phyloP scores from a whole-genome alignment of 306 rosid genomes.

The Trichosanthes truncata region DNA sequence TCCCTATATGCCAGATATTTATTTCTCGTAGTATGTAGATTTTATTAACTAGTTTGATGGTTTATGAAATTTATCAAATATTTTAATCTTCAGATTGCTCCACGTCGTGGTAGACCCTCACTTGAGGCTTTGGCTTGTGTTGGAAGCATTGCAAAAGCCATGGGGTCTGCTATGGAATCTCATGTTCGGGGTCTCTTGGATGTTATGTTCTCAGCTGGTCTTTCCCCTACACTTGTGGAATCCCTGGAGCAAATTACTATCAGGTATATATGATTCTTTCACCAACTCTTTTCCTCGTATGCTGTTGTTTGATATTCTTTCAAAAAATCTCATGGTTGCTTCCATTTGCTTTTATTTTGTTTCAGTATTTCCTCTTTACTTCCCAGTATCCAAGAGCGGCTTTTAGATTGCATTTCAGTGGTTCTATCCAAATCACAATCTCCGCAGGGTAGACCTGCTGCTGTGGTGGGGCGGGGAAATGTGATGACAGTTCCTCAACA shows the following conservation, averaged over 20 bases:
- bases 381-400: slow-evolving; percentile 84
- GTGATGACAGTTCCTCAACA: slow-evolving; percentile 47
- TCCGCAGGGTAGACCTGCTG: slow-evolving; percentile 49
- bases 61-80: slow-evolving; percentile 16
- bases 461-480: slow-evolving; percentile 48
- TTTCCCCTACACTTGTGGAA: slow-evolving; percentile 80
- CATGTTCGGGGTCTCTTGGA: slow-evolving; percentile 86
- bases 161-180: slow-evolving; percentile 86
- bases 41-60: slow-evolving; percentile 11
- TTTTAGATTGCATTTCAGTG: slow-evolving; percentile 81
- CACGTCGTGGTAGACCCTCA: slow-evolving; percentile 90
- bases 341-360: slow-evolving; percentile 12
- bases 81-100: slow-evolving; percentile 72
- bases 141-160: slow-evolving; percentile 94
- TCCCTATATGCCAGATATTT: neutral
- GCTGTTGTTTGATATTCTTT: slow-evolving; percentile 10
- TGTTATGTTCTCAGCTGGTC: slow-evolving; percentile 88
- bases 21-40: slow-evolving; percentile 5
- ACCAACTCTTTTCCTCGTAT: slow-evolving; percentile 1
- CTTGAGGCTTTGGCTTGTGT: slow-evolving; percentile 98
- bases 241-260: slow-evolving; percentile 73
- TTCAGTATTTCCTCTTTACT: slow-evolving; percentile 81
- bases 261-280: slow-evolving; percentile 31
- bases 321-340: slow-evolving; percentile 9
- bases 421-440: slow-evolving; percentile 84